These are phyloP conservation scores for Aspergillus amoenus DNA, from an alignment of 2,329 filamentous ascomycete species.

Conservation along the genomic window DNA sequence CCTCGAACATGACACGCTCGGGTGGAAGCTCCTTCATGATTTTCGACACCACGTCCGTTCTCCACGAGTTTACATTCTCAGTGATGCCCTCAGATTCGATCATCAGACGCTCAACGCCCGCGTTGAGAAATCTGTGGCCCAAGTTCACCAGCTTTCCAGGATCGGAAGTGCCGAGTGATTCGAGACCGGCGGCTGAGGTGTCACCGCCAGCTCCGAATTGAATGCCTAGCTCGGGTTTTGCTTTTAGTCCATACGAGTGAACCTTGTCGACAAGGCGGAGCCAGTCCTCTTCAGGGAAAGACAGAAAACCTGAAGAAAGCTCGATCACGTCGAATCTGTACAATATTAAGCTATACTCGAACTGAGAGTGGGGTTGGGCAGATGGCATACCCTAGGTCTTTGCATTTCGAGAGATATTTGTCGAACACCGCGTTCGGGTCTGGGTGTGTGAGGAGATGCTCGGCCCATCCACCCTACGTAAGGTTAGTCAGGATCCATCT, in stretches of 20 bases:
- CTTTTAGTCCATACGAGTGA: slow-evolving; percentile 49
- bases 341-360: not conserved
- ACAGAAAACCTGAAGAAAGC: slow-evolving; percentile 55
- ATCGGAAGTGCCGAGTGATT: slow-evolving; percentile 51
- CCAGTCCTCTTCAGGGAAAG: slow-evolving; percentile 55
- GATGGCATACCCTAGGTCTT: slow-evolving; percentile 45
- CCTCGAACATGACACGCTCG: slow-evolving; percentile 60
- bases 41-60: slow-evolving; percentile 55
- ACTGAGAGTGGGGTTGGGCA: not conserved
- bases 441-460: slow-evolving; percentile 53
- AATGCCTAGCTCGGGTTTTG: slow-evolving; percentile 58
- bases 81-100: slow-evolving; percentile 62
- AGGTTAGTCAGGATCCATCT: not conserved
- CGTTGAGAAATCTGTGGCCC: slow-evolving; percentile 51
- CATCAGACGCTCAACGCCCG: slow-evolving; percentile 57
- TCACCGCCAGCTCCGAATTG: slow-evolving; percentile 59
- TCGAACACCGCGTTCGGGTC: slow-evolving; percentile 49
- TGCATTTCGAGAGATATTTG: slow-evolving; percentile 53
- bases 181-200: slow-evolving; percentile 48
- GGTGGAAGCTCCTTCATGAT: slow-evolving; percentile 53
- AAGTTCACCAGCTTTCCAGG: slow-evolving; percentile 51
- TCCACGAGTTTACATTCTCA: slow-evolving; percentile 55
- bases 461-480: slow-evolving; percentile 53
- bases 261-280: slow-evolving; percentile 51
- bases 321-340: slow-evolving; percentile 55